Conservation (phyloP, 2,329 filamentous ascomycete species). For the Fusarium foetens region DNA sequence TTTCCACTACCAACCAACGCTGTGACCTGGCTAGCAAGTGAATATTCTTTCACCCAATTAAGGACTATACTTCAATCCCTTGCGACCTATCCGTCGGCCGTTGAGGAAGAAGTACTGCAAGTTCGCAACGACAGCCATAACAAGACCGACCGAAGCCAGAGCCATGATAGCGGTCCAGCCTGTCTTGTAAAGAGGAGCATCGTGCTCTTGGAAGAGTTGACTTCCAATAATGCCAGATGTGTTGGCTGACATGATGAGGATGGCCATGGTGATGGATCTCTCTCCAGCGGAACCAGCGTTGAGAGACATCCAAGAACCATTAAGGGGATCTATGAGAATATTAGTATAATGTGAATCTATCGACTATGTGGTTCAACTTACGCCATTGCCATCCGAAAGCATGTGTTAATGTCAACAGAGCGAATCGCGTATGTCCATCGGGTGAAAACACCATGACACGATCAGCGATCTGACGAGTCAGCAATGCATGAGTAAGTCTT, state of each 20-base stretch:
- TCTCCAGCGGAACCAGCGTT: constrained; percentile 45
- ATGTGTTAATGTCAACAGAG: constrained; percentile 20
- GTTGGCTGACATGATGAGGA: constrained; percentile 49
- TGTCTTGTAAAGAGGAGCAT: constrained; percentile 44
- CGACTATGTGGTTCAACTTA: not conserved
- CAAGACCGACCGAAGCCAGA: constrained; percentile 40
- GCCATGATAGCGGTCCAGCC: constrained; percentile 45
- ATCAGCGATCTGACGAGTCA: constrained; percentile 28
- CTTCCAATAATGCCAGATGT: constrained; percentile 46
- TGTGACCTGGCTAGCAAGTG: not conserved
- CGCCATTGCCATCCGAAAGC: constrained; percentile 37
- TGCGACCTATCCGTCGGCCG: constrained; percentile 25
- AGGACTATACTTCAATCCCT: constrained; percentile 27
- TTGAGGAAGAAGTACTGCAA: constrained; percentile 55
- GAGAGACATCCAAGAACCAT: constrained; percentile 47
- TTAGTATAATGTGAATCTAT: not conserved
- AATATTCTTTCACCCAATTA: not conserved
- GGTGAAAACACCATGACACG: constrained; percentile 32
- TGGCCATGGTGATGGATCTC: constrained; percentile 47
- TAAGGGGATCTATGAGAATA: constrained; percentile 33
- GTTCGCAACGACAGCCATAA: constrained; percentile 35
- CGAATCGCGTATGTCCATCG: constrained; percentile 27
- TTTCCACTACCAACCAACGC: too few species aligned
- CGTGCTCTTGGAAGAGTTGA: constrained; percentile 46
- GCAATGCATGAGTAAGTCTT: not conserved